A percentile compares a stretch with the other conserved stretches of the same genome.
phyloP scores from a whole-genome alignment of 345 rosid genomes.

The Noccaea caerulescens region DNA sequence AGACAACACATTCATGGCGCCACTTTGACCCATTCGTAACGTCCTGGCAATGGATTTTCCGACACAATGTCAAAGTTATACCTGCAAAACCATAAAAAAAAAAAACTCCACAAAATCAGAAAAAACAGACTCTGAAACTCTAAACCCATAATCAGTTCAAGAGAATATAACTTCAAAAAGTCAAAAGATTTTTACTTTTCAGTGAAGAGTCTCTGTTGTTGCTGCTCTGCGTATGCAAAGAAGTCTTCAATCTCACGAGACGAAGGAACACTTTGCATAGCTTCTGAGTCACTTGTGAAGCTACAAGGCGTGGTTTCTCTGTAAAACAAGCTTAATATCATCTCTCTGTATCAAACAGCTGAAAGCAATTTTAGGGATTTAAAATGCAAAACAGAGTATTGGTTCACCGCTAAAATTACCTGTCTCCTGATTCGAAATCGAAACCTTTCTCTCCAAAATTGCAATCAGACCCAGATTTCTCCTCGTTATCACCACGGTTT shows the following conservation, averaged over 20 bases:
- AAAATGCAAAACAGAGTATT: conserved; percentile 24
- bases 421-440: conserved; percentile 26
- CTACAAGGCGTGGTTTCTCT: conserved; percentile 61
- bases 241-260: conserved; percentile 71
- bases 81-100: conserved; percentile 47
- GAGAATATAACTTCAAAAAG: background rate
- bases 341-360: background rate
- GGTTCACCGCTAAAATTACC: conserved; percentile 11
- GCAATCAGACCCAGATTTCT: conserved; percentile 9
- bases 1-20: conserved; percentile 43
- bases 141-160: background rate
- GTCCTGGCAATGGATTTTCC: conserved; percentile 77
- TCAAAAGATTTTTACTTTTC: conserved; percentile 54
- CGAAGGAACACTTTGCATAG: conserved; percentile 50
- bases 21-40: conserved; percentile 74
- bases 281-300: conserved; percentile 47
- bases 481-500: background rate
- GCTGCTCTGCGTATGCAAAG: conserved; percentile 64
- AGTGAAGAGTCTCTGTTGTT: conserved; percentile 54
- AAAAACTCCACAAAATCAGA: background rate
- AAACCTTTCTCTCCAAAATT: conserved; percentile 27
- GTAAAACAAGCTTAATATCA: background rate
- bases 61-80: conserved; percentile 79
- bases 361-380: background rate
- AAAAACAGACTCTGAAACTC: background rate